Base-by-base conservation (phyloP, 176 grass and related monocot species). In the Triticum urartu region DNA sequence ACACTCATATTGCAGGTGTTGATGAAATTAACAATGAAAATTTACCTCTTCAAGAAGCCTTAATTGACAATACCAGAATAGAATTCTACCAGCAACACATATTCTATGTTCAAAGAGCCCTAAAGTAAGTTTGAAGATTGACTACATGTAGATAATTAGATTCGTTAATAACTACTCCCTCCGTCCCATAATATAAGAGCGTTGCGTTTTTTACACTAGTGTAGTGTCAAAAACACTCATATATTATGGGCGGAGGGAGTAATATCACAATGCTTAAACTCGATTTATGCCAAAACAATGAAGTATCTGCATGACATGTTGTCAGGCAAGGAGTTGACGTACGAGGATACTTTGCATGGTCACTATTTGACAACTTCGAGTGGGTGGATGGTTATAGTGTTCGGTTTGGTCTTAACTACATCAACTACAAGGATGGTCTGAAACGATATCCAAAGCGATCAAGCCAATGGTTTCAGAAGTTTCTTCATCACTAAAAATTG, bases 331-430 rank as follows among this genome's bases (percentile, higher is more conserved):
- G 91, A 60, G 88, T 78, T 18, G 63, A 94, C 20, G 75, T 98
- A 33, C 86, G 69, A 75, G 95, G 93, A 81, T 98, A 90, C 56
- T 98, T 98, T 68, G 89, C 91, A 35, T 98, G 95, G 95, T 95
- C 93, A 0, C 74, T 98, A 22, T 90, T 93, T 40, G 95, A 98
- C 84, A 93, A 98, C 21, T 95, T 98, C 6, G 95, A 98, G 78
- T 98, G 93, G 95, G 79, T 86, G 85, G 89, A 89, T 77, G 95
- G 95, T 21, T 98, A 89, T 81, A 89, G 88, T n/a, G 91, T 98
- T 17, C 85, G 95, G 25, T 98, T 98, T 21, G 93, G 93, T 21
- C 87, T 94, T 64, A 87, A 89, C 48, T 95, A 89, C 50, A 81
- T 98, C 5, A 81, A 95, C 78, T 98, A 89, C 75, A 93, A 90